Evolutionary conservation across 1,139 yeast genomes (phyloP).

Genomic region (Casaregolazyma lundiana): DNA sequence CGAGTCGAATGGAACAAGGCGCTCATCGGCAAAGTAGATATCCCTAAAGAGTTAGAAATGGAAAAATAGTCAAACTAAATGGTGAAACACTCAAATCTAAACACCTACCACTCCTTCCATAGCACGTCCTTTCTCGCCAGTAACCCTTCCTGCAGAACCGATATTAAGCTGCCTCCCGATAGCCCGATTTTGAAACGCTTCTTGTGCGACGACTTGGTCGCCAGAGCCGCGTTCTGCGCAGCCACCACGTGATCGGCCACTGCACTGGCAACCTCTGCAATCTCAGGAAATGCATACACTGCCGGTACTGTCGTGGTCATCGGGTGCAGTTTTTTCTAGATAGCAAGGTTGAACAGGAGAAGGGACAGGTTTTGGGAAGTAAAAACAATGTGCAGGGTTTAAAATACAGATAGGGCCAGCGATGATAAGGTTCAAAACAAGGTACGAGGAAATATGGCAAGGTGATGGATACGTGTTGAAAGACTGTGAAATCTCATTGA

Average conservation of each 20-base stretch:
- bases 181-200: constrained; percentile 83
- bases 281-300: constrained; percentile 84
- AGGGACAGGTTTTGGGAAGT: constrained; percentile 3
- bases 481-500: too few species aligned
- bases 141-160: constrained; percentile 81
- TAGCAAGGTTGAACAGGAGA: not conserved
- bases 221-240: constrained; percentile 69
- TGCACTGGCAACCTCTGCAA: constrained; percentile 87
- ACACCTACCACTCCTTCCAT: constrained; percentile 76
- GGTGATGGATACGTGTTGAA: too few species aligned
- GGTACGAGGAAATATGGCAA: too few species aligned
- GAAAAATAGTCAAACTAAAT: not conserved
- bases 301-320: constrained; percentile 95
- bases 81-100: constrained; percentile 8
- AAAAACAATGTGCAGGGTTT: not conserved
- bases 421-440: too few species aligned
- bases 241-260: constrained; percentile 89
- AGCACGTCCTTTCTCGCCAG: constrained; percentile 67
- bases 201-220: constrained; percentile 12
- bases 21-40: constrained; percentile 92
- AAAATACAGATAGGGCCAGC: too few species aligned
- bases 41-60: constrained; percentile 39
- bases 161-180: constrained; percentile 87
- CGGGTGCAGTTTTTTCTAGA: not conserved
- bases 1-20: constrained; percentile 83